Percentiles rank a stretch among this genome's conserved stretches.
Conservation (phyloP, 2,329 filamentous ascomycete genomes). For the Cryphonectria naterciae region DNA sequence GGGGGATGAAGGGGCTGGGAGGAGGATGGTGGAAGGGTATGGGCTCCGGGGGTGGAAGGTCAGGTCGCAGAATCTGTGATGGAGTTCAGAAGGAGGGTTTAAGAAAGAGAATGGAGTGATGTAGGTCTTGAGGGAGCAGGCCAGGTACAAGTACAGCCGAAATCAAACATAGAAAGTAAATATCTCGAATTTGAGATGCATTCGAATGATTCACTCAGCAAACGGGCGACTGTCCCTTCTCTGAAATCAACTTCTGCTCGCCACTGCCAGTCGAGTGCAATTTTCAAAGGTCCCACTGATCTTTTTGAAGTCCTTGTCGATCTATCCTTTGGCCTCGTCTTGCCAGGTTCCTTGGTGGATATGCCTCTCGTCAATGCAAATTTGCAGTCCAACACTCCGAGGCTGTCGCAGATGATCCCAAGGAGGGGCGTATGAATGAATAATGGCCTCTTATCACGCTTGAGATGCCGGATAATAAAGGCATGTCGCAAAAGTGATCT, state of each 20-base stretch:
- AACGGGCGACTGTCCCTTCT: no score
- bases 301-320: no score
- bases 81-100: background rate
- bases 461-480: background rate
- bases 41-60: slow-evolving; percentile 9
- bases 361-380: background rate
- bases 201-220: no score
- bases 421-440: background rate
- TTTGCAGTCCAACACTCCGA: background rate
- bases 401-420: background rate
- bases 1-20: slow-evolving; percentile 5
- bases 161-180: no score
- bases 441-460: background rate
- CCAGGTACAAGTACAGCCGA: no score
- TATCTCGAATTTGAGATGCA: no score
- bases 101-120: background rate
- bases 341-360: no score
- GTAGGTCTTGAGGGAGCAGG: no score
- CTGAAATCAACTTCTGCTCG: no score
- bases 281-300: no score
- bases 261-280: no score
- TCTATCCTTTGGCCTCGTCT: no score
- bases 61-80: background rate
- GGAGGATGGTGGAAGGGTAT: slow-evolving; percentile 16
- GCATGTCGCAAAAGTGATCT: background rate